phyloP scores from a whole-genome alignment of 352 stramenopile species.

The Pythium vanterpoolii region DNA sequence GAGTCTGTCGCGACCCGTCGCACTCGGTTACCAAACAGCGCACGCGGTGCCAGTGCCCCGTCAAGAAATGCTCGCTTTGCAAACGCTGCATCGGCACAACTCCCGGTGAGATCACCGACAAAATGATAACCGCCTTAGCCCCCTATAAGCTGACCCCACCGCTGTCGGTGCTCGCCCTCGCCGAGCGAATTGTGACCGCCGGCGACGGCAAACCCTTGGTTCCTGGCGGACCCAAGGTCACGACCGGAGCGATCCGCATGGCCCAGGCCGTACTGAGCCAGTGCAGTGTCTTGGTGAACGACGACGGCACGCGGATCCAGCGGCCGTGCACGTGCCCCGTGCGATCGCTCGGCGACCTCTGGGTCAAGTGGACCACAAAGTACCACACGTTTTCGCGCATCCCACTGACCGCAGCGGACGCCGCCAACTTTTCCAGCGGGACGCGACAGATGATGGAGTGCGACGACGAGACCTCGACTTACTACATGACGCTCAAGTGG shows the following conservation, averaged over 20 bases:
- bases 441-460: constrained; percentile 86
- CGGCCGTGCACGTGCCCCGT: constrained; percentile 69
- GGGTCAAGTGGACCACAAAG: constrained; percentile 76
- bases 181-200: constrained; percentile 37
- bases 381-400: constrained; percentile 77
- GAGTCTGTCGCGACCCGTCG: constrained; percentile 51
- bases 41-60: constrained; percentile 74
- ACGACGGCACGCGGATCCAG: constrained; percentile 57
- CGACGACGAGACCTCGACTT: constrained; percentile 41
- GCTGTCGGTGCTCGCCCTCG: constrained; percentile 43
- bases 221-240: constrained; percentile 41
- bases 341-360: constrained; percentile 74
- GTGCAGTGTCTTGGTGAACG: constrained; percentile 66
- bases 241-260: constrained; percentile 55
- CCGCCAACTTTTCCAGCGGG: constrained; percentile 60
- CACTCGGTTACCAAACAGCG: constrained; percentile 73
- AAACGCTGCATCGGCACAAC: constrained; percentile 61
- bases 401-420: constrained; percentile 48
- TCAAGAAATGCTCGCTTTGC: constrained; percentile 77
- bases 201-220: constrained; percentile 50
- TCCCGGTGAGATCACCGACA: constrained; percentile 52
- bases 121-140: constrained; percentile 58
- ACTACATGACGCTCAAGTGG: constrained; percentile 86
- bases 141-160: constrained; percentile 36
- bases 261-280: constrained; percentile 58